Conservation (phyloP, 202 grass and related monocot species). For the Zoysia matrella region DNA sequence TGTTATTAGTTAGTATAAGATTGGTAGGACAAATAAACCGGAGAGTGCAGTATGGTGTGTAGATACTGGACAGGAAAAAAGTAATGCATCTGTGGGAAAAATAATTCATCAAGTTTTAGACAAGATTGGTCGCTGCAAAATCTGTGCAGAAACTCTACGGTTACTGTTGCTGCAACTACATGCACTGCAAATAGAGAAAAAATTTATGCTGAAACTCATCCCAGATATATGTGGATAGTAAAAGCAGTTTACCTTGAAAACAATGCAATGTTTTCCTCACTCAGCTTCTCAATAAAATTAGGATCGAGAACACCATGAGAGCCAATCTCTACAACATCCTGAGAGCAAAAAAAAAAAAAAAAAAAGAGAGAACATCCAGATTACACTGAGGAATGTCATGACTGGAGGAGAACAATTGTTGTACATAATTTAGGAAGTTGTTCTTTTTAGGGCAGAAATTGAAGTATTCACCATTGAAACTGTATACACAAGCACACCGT, state of each 20-base stretch:
- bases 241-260: conserved; percentile 63
- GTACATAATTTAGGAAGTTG: conserved; percentile 24
- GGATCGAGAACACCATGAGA: conserved; percentile 55
- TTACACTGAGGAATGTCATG: conserved; percentile 5
- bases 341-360: conserved; percentile 7
- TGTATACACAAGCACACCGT: neutral
- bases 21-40: too few relatives aligned
- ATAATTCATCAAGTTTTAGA: neutral
- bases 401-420: neutral
- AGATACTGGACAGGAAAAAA: neutral
- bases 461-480: conserved; percentile 5
- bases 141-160: conserved; percentile 8
- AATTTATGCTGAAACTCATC: conserved; percentile 11
- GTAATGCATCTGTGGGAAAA: neutral
- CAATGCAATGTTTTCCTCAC: conserved; percentile 74
- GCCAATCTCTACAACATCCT: conserved; percentile 58
- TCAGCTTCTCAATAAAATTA: conserved; percentile 49
- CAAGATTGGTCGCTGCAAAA: conserved; percentile 6
- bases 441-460: too few relatives aligned
- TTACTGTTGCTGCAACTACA: neutral
- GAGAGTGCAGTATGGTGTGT: neutral
- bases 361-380: neutral
- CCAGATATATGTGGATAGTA: neutral
- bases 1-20: too few relatives aligned
- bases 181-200: neutral